phyloP scores from a whole-genome alignment of 768 basidiomycete species.

The Omphalotus guepiniiformis region DNA sequence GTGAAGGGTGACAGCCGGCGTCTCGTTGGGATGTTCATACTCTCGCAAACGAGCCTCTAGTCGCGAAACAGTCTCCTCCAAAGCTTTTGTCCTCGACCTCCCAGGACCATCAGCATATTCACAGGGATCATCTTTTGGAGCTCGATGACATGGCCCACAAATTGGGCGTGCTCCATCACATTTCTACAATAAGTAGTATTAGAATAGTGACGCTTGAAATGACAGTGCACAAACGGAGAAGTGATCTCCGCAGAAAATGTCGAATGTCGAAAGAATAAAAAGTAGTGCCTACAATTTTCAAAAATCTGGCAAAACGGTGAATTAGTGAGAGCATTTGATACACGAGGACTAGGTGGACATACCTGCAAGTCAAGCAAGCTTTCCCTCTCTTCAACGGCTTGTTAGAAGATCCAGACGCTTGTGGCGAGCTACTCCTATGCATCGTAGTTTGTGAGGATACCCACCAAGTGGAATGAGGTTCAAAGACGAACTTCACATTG shows the following conservation, averaged over 20 bases:
- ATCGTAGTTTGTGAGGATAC: too few species aligned
- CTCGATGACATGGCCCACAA: constrained; percentile 58
- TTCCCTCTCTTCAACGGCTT: constrained; percentile 50
- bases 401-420: too few species aligned
- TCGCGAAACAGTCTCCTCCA: constrained; percentile 56
- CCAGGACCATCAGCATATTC: constrained; percentile 66
- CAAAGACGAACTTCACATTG: too few species aligned
- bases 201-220: background rate
- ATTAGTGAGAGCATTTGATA: constrained; percentile 1
- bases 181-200: constrained; percentile 36
- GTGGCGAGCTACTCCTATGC: too few species aligned
- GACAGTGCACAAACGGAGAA: too few species aligned
- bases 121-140: constrained; percentile 62
- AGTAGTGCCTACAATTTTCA: constrained; percentile 41
- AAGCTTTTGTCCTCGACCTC: constrained; percentile 52
- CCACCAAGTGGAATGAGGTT: too few species aligned
- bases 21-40: constrained; percentile 48
- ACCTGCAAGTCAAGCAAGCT: constrained; percentile 54
- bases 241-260: constrained; percentile 6
- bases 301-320: constrained; percentile 30
- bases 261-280: background rate
- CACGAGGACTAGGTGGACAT: constrained; percentile 4
- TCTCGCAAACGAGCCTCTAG: constrained; percentile 55
- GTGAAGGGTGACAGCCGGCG: constrained; percentile 45
- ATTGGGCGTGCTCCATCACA: constrained; percentile 64